Evolutionary conservation across 805 yeast species (phyloP).

Genomic region (Candida oleophila): DNA sequence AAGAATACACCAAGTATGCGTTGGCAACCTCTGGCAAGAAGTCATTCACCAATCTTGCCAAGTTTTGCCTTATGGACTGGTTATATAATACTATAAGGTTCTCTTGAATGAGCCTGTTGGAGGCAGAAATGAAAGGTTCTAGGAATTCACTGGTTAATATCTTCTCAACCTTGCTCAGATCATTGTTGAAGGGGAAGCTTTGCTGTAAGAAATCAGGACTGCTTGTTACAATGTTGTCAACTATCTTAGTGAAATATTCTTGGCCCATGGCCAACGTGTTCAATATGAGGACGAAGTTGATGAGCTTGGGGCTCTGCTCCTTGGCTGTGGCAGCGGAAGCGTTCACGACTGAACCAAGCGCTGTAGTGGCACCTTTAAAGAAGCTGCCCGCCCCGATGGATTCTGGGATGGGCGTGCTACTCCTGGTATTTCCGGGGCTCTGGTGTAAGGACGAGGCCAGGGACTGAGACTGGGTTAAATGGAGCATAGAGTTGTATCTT

Average conservation of each 20-base stretch:
- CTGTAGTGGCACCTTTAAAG: conserved; percentile 44
- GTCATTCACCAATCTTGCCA: conserved; percentile 43
- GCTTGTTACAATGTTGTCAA: conserved; percentile 38
- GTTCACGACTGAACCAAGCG: conserved; percentile 44
- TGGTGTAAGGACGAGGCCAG: conserved; percentile 8
- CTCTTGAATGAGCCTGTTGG: conserved; percentile 41
- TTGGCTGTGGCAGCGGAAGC: conserved; percentile 21
- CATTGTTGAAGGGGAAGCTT: conserved; percentile 37
- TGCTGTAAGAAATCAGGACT: conserved; percentile 18
- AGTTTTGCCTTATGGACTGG: conserved; percentile 45
- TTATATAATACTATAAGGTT: conserved; percentile 49
- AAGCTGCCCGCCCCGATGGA: conserved; percentile 28
- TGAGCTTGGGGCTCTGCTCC: conserved; percentile 44
- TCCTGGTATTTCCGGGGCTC: conserved; percentile 25
- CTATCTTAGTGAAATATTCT: conserved; percentile 53
- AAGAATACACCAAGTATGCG: conserved; percentile 29
- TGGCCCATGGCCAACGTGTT: conserved; percentile 71
- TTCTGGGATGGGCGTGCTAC: conserved; percentile 36
- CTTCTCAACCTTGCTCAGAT: conserved; percentile 28
- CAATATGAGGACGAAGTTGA: conserved; percentile 62
- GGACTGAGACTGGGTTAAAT: conserved; percentile 13
- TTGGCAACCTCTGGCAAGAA: conserved; percentile 38
- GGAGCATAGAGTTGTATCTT: conserved; percentile 33
- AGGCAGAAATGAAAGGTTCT: conserved; percentile 29
- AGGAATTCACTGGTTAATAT: conserved; percentile 31